Conservation (phyloP, 352 stramenopile genomes). For the Phytophthora sp. region DNA sequence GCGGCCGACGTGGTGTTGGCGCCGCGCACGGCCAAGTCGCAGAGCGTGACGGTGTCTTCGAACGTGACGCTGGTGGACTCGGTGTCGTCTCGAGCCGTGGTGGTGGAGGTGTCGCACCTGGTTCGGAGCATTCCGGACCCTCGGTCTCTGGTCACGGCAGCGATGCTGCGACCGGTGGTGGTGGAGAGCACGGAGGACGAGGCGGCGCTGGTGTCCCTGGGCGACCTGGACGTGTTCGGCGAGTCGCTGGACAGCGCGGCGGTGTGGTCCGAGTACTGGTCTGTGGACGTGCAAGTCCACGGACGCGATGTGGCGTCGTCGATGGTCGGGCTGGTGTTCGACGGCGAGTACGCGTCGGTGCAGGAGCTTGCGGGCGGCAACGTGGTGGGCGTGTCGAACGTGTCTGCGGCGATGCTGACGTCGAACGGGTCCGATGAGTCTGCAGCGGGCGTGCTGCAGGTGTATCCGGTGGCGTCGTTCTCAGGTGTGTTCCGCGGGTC, state of each 20-base stretch:
- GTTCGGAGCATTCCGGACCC: no score
- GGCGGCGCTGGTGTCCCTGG: no score
- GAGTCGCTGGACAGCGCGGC: neutral
- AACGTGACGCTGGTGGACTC: no score
- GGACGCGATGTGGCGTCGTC: neutral
- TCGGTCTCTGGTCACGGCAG: no score
- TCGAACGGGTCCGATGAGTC: constrained; percentile 2
- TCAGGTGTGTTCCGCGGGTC: neutral
- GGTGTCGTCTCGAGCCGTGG: no score
- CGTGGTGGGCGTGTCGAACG: constrained; percentile 1
- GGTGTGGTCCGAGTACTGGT: constrained; percentile 6
- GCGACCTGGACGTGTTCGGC: no score
- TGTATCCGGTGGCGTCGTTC: neutral
- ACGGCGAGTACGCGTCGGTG: neutral
- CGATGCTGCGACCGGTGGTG: no score
- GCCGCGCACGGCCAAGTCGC: no score
- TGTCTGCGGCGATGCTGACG: neutral
- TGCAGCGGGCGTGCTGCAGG: neutral
- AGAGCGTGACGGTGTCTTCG: no score
- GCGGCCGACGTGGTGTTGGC: no score
- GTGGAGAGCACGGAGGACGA: no score
- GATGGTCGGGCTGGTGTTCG: neutral
- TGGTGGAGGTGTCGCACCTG: no score
- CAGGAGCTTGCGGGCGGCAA: neutral
- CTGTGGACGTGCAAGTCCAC: neutral